Percentiles rank a stretch among this genome's conserved stretches.
These are phyloP conservation scores for Lachancea meyersii DNA, from an alignment of 805 yeast species.

Conservation along the genomic window DNA sequence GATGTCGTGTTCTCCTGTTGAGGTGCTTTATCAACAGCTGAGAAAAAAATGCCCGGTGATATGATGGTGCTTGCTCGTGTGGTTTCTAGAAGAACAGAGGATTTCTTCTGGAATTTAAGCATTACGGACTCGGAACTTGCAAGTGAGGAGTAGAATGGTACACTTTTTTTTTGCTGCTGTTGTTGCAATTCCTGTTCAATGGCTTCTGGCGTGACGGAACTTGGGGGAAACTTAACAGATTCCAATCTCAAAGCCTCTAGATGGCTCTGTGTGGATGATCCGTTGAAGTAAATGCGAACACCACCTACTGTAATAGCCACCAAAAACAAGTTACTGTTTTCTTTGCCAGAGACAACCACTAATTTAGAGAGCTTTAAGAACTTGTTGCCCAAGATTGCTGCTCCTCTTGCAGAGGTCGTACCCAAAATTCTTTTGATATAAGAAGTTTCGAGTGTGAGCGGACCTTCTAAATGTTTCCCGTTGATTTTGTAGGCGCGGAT, in stretches of 20 bases:
- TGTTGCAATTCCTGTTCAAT: conserved; percentile 33
- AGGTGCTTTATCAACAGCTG: conserved; percentile 43
- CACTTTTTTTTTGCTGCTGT: conserved; percentile 35
- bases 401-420: conserved; percentile 42
- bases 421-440: conserved; percentile 37
- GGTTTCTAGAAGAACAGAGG: conserved; percentile 49
- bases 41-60: conserved; percentile 82
- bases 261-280: conserved; percentile 32
- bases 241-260: conserved; percentile 40
- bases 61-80: conserved; percentile 54
- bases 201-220: conserved; percentile 30
- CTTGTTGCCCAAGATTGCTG: conserved; percentile 51
- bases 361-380: conserved; percentile 54
- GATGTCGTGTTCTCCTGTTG: conserved; percentile 15
- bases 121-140: conserved; percentile 28
- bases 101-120: conserved; percentile 49
- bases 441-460: conserved; percentile 34
- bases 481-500: conserved; percentile 65
- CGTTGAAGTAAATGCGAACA: conserved; percentile 59
- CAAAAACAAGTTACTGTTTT: conserved; percentile 62
- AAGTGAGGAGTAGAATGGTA: conserved; percentile 27
- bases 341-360: conserved; percentile 46
- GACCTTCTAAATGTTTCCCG: conserved; percentile 39
- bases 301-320: conserved; percentile 80
- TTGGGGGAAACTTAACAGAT: conserved; percentile 62